Evolutionary conservation across 768 basidiomycete genomes (phyloP).

Genomic region (Podaxis sp.): DNA sequence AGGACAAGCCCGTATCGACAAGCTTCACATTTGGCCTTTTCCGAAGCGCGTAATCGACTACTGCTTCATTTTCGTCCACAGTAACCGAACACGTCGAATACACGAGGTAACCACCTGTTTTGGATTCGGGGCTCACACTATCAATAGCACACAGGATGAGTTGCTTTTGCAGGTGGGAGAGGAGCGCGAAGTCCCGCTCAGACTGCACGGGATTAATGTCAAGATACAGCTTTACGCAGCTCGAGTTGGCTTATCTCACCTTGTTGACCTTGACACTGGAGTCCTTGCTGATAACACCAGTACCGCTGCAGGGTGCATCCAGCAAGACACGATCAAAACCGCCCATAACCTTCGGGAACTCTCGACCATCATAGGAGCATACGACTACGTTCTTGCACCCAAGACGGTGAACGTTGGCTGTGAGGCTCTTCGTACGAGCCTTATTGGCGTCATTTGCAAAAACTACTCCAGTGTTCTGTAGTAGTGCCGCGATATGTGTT

Average conservation of each 20-base stretch:
- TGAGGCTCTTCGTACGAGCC: conserved; percentile 90
- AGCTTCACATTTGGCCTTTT: conserved; percentile 93
- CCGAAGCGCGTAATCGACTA: conserved; percentile 94
- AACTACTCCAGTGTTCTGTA: conserved; percentile 97
- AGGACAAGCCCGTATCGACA: conserved; percentile 89
- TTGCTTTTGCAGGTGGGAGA: conserved; percentile 98
- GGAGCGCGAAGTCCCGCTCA: conserved; percentile 91
- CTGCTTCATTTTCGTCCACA: conserved; percentile 97
- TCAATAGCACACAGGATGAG: conserved; percentile 98
- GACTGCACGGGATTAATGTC: conserved; percentile 49
- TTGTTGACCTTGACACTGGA: conserved; percentile 98
- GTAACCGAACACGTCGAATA: conserved; percentile 99
- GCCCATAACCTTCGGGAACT: conserved; percentile 98
- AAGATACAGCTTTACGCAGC: neutral
- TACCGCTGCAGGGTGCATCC: conserved; percentile 97
- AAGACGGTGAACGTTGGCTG: conserved; percentile 93
- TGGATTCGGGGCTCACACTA: conserved; percentile 85
- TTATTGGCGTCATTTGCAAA: conserved; percentile 98
- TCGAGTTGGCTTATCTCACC: conserved; percentile 45
- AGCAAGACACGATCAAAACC: conserved; percentile 97
- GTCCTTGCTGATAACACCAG: conserved; percentile 98
- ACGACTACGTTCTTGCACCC: conserved; percentile 98
- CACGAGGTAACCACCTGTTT: conserved; percentile 90
- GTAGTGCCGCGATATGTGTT: conserved; percentile 93
- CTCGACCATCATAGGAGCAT: conserved; percentile 95